Conservation (phyloP, 352 stramenopile genomes). For the Blastocystis sp. region DNA sequence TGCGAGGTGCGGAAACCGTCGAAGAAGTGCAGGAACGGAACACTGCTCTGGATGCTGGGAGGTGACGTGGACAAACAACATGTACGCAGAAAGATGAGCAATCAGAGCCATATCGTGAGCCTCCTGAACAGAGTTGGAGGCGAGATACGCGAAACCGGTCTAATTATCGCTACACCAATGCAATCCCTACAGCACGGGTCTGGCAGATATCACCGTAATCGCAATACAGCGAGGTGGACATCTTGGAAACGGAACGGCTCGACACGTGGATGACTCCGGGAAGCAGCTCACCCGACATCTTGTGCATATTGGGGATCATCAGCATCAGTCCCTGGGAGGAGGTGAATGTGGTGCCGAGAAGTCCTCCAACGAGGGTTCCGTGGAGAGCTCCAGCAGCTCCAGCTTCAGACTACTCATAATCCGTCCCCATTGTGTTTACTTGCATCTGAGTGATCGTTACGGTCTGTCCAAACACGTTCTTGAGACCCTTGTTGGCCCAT, state of each 20-base stretch:
- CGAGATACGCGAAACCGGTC: conserved; percentile 67
- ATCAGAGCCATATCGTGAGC: conserved; percentile 70
- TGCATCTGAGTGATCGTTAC: conserved; percentile 65
- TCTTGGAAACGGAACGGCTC: conserved; percentile 64
- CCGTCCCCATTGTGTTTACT: neutral
- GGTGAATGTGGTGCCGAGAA: conserved; percentile 63
- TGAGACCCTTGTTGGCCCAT: conserved; percentile 61
- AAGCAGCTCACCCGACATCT: conserved; percentile 57
- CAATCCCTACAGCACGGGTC: conserved; percentile 64
- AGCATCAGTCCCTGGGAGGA: conserved; percentile 69
- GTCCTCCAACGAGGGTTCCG: conserved; percentile 65
- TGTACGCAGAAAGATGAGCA: conserved; percentile 67
- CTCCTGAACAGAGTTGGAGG: conserved; percentile 67
- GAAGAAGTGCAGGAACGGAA: conserved; percentile 71
- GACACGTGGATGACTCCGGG: conserved; percentile 74
- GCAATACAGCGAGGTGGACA: conserved; percentile 64
- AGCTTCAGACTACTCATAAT: neutral
- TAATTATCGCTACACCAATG: conserved; percentile 66
- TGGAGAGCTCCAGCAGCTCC: conserved; percentile 66
- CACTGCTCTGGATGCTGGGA: conserved; percentile 61
- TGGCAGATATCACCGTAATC: conserved; percentile 74
- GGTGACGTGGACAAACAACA: too few relatives aligned
- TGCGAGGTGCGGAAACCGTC: conserved; percentile 66
- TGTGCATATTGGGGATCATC: conserved; percentile 66
- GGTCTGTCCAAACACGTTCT: conserved; percentile 64